Percentiles rank a stretch among this genome's conserved stretches.
Evolutionary conservation across 2,329 filamentous ascomycete species (phyloP).

Genomic region (Aureobasidium sp.): DNA sequence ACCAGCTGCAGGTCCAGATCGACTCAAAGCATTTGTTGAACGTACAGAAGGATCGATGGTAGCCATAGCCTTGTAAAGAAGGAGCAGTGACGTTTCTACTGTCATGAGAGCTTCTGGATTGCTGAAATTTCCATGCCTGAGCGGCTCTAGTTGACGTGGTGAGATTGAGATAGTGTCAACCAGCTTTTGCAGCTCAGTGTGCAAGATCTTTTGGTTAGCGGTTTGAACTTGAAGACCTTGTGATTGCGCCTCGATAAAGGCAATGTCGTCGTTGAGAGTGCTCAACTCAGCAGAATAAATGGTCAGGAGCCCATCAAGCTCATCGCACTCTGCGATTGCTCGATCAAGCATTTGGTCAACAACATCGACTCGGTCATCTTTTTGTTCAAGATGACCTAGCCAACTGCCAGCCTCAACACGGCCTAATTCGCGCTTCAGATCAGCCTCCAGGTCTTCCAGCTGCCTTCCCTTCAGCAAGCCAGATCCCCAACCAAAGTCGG

Average conservation of each 20-base stretch:
- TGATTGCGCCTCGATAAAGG: constrained; percentile 94
- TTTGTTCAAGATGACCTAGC: constrained; percentile 74
- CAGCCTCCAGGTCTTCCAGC: constrained; percentile 72
- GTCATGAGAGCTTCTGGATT: constrained; percentile 63
- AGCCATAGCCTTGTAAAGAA: constrained; percentile 83
- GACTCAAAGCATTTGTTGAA: constrained; percentile 39
- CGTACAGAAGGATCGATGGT: constrained; percentile 83
- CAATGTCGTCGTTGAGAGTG: constrained; percentile 89
- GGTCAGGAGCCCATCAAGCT: constrained; percentile 88
- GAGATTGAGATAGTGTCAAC: constrained; percentile 88
- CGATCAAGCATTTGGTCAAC: constrained; percentile 81
- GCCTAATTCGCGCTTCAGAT: constrained; percentile 80
- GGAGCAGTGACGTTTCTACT: constrained; percentile 69
- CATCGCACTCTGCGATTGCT: constrained; percentile 91
- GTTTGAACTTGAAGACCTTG: constrained; percentile 96
- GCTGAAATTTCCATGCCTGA: constrained; percentile 68
- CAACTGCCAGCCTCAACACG: constrained; percentile 89
- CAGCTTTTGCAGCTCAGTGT: constrained; percentile 81
- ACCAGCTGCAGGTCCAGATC: constrained; percentile 55
- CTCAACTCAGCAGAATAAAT: constrained; percentile 91
- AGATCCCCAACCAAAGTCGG: constrained; percentile 84
- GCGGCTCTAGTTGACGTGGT: constrained; percentile 62
- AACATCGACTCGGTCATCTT: constrained; percentile 81
- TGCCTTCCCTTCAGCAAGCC: constrained; percentile 66
- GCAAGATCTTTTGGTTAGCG: constrained; percentile 89